Base-by-base conservation (phyloP, 2,329 filamentous ascomycete genomes). In the Cercospora zeina region DNA sequence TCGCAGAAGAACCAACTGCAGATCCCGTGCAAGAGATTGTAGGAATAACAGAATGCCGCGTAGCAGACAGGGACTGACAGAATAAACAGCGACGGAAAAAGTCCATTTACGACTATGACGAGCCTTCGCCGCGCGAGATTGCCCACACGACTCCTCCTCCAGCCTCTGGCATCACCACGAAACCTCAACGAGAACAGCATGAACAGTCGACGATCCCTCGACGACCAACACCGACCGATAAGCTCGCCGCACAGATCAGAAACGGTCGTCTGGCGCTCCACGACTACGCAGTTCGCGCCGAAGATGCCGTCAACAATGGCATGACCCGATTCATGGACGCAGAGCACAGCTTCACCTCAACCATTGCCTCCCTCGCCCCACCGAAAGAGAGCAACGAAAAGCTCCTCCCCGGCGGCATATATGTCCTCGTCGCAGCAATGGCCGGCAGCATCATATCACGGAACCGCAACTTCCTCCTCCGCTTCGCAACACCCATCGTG, bases 341-440 rank as follows among this genome's bases (percentile, higher is more conserved):
- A 68, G 95, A 99, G 82, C 87, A 89, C 76, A 90, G 87, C 74
- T 93, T 97, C 80, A 96, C 93, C 71, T 85, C 84, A 77, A 97
- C 95, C 64, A 79, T 99, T 69, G 91, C 93, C 62, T 92, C 89
- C 21, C 85, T 99, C 39, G 95, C 93, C 19, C 95, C 95, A 31
- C 82, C 92, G 37, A 88, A 88, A 72, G 89, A 93, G 78, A 90
- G 87, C 64, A 90, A 90, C 75, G 95, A 99, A 82, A 87, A 87
- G 74, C 84, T 99, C 61, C 87, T 97, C 78, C 95, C 95, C 34
- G 93, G 93, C 27, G 83, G 87, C 63, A 86, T 97, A 69, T 97
- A 97, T 79, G 92, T 97, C 51, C 85, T 97, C 31, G 93, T 99
- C 53, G 89, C 93, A 45, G 88, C 91, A 71, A 97, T 99, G 93